Evolutionary conservation across 352 stramenopile species (phyloP).

Genomic region (Phytopythium kandeliae): DNA sequence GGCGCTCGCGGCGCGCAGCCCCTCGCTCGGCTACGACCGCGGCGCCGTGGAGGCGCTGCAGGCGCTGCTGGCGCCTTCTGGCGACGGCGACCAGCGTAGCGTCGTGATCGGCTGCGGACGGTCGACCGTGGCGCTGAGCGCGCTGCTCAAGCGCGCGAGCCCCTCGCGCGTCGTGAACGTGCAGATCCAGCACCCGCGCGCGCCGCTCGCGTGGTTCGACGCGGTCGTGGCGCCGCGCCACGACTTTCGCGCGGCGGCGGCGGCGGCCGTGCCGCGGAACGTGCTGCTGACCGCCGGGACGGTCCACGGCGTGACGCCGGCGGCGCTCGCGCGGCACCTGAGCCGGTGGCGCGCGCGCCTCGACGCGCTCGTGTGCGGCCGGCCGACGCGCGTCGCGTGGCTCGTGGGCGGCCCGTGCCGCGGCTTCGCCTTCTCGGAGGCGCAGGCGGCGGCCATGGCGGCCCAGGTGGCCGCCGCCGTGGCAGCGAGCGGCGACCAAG

Average conservation of each 20-base stretch:
- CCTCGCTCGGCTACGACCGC: conserved; percentile 44
- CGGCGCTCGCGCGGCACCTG: conserved; percentile 19
- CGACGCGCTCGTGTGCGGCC: conserved; percentile 16
- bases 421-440: conserved; percentile 42
- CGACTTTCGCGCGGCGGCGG: too few species aligned
- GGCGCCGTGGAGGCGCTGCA: background rate
- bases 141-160: conserved; percentile 30
- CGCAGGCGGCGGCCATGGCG: conserved; percentile 33
- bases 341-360: conserved; percentile 16
- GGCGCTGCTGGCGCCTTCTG: too few species aligned
- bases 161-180: conserved; percentile 40
- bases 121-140: conserved; percentile 59
- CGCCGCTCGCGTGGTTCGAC: conserved; percentile 46
- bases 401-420: conserved; percentile 63
- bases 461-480: conserved; percentile 22
- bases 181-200: conserved; percentile 73
- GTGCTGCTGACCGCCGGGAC: conserved; percentile 50
- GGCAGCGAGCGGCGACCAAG: conserved; percentile 9
- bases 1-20: conserved; percentile 26
- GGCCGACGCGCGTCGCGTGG: conserved; percentile 29
- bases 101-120: conserved; percentile 70
- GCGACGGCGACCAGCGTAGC: conserved; percentile 9
- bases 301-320: conserved; percentile 28
- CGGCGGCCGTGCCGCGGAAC: too few species aligned
- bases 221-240: conserved; percentile 56